A percentile compares a stretch with the other conserved stretches of the same genome.
Evolutionary conservation across 1,139 yeast species (phyloP).

Genomic region (Saccharomyces pastorianus): DNA sequence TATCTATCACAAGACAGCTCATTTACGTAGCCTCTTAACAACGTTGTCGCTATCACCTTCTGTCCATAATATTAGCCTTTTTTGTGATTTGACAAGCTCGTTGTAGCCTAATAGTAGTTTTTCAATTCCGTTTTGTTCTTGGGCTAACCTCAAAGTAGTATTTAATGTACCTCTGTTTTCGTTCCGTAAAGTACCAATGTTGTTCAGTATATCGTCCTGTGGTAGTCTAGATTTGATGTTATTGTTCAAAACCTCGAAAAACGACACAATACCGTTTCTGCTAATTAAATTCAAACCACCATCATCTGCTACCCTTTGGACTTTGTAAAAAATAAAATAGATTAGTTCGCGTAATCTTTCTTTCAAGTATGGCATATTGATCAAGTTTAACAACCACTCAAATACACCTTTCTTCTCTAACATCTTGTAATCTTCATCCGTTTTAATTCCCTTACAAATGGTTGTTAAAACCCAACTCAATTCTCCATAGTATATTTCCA

Average conservation of each 20-base stretch:
- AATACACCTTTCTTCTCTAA: conserved; percentile 47
- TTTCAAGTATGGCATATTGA: conserved; percentile 42
- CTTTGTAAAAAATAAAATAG: conserved; percentile 38
- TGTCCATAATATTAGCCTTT: conserved; percentile 58
- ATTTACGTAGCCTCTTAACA: conserved; percentile 37
- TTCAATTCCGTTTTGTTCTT: conserved; percentile 37
- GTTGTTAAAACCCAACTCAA: conserved; percentile 57
- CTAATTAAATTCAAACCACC: conserved; percentile 59
- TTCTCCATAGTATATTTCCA: conserved; percentile 52
- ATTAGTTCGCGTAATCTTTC: conserved; percentile 37
- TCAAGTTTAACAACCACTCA: conserved; percentile 59
- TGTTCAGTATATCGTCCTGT: neutral
- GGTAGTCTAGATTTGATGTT: conserved; percentile 7
- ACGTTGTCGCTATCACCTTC: conserved; percentile 40
- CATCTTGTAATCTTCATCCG: conserved; percentile 44
- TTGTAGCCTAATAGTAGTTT: conserved; percentile 44
- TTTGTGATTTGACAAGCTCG: conserved; percentile 37
- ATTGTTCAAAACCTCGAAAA: conserved; percentile 36
- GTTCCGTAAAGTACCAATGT: neutral
- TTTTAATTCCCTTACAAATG: conserved; percentile 41
- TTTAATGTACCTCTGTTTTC: neutral
- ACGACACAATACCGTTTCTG: conserved; percentile 51
- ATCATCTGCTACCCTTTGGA: conserved; percentile 44
- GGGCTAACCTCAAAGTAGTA: neutral
- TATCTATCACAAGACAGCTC: neutral